Conservation (phyloP, 2,329 filamentous ascomycete genomes). For the Trichoderma sp. region DNA sequence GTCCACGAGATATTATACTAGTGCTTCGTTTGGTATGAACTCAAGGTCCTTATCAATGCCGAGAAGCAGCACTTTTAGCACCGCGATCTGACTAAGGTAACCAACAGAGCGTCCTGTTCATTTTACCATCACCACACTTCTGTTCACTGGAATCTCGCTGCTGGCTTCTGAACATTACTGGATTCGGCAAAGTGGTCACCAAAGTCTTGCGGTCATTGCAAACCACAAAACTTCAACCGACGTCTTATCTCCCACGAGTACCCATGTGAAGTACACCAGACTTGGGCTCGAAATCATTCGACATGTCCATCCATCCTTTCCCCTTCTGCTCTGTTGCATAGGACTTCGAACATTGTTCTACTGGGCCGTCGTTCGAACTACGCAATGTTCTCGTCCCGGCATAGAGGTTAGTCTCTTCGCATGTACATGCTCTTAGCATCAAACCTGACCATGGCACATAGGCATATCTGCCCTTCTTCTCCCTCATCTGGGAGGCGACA, state of each 20-base stretch:
- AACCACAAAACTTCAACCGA: conserved; percentile 3
- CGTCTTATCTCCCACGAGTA: background rate
- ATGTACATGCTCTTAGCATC: background rate
- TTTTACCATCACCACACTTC: conserved; percentile 37
- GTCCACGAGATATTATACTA: conserved; percentile 41
- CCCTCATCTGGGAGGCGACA: background rate
- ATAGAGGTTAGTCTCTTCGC: conserved; percentile 36
- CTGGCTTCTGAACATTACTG: background rate
- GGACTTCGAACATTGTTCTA: conserved; percentile 34
- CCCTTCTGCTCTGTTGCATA: conserved; percentile 22
- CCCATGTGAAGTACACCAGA: background rate
- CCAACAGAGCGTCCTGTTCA: conserved; percentile 41
- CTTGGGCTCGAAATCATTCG: background rate
- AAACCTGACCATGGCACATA: conserved; percentile 19
- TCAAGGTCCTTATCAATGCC: background rate
- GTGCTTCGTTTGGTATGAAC: conserved; percentile 43
- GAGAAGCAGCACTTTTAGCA: background rate
- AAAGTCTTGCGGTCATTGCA: conserved; percentile 6
- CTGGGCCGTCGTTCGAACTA: conserved; percentile 40
- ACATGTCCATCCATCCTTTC: background rate
- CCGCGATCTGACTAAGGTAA: background rate
- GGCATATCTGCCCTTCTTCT: conserved; percentile 38
- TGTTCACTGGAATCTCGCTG: background rate
- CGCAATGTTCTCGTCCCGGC: conserved; percentile 39
- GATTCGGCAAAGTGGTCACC: background rate